Conservation (phyloP, 2,329 filamentous ascomycete genomes). For the Allantophomopsis cytisporea region DNA sequence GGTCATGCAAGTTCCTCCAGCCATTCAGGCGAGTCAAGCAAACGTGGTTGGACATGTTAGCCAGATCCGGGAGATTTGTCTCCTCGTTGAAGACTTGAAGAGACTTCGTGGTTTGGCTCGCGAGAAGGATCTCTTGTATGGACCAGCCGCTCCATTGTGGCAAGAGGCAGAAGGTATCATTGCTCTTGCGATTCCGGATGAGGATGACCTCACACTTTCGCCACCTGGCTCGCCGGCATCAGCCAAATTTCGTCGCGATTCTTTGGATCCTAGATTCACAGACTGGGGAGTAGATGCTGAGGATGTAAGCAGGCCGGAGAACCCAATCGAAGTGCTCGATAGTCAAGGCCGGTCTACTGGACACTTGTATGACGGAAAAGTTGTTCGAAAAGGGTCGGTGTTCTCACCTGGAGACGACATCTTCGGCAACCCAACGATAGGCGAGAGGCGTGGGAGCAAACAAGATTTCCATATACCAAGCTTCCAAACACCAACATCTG, state of each 20-base stretch:
- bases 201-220: constrained; percentile 30
- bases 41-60: constrained; percentile 74
- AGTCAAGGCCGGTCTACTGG: constrained; percentile 10
- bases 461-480: constrained; percentile 17
- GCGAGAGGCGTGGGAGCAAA: constrained; percentile 3
- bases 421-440: constrained; percentile 27
- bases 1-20: constrained; percentile 61
- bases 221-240: constrained; percentile 13
- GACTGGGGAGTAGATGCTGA: constrained; percentile 25
- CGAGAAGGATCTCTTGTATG: constrained; percentile 50
- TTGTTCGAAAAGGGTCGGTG: constrained; percentile 42
- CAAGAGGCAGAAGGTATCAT: constrained; percentile 80
- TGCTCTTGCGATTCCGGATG: constrained; percentile 61
- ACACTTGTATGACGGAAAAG: constrained; percentile 33
- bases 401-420: constrained; percentile 55
- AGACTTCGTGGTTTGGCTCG: constrained; percentile 58
- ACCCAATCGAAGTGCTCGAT: constrained; percentile 25
- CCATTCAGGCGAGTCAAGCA: constrained; percentile 68
- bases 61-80: constrained; percentile 68
- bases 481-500: constrained; percentile 4
- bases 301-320: constrained; percentile 31
- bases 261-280: constrained; percentile 26
- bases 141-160: constrained; percentile 50
- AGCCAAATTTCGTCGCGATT: constrained; percentile 31
- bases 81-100: constrained; percentile 74